phyloP scores from a whole-genome alignment of 2,329 filamentous ascomycete genomes.

The Hymenoscyphus albidus region DNA sequence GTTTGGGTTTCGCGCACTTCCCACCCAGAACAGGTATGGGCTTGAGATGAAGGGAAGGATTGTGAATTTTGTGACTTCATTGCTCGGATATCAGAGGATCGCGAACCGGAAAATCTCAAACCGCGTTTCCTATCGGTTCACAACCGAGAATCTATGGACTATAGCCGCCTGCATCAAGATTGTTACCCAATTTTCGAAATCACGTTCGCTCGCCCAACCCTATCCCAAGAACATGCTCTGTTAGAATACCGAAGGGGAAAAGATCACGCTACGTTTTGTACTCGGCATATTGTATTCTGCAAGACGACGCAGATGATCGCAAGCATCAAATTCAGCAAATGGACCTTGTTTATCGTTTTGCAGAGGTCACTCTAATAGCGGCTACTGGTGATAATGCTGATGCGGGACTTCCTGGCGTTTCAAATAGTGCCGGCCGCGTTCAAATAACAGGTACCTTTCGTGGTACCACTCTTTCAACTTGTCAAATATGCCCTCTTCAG shows the following conservation, averaged over 20 bases:
- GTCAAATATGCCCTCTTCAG: background rate
- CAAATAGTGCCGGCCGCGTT: background rate
- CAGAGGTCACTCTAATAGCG: background rate
- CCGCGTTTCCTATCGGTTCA: too few species aligned
- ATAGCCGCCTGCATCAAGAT: too few species aligned
- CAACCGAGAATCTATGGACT: too few species aligned
- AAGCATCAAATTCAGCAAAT: background rate
- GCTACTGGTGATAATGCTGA: background rate
- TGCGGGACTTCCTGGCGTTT: background rate
- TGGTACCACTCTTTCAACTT: background rate
- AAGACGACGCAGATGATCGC: background rate
- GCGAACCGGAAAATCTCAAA: too few species aligned
- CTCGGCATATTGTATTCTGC: background rate
- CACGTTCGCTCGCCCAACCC: too few species aligned
- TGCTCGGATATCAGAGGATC: background rate
- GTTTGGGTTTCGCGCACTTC: background rate
- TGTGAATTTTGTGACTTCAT: background rate
- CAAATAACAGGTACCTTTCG: background rate
- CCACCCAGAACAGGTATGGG: background rate
- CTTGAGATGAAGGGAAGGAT: background rate
- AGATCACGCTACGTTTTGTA: too few species aligned
- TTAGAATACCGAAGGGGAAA: too few species aligned
- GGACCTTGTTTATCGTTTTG: background rate
- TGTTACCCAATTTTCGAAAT: too few species aligned
- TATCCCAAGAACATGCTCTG: too few species aligned